Conservation (phyloP, 805 yeast genomes). For the Nakazawaea anatomiae region DNA sequence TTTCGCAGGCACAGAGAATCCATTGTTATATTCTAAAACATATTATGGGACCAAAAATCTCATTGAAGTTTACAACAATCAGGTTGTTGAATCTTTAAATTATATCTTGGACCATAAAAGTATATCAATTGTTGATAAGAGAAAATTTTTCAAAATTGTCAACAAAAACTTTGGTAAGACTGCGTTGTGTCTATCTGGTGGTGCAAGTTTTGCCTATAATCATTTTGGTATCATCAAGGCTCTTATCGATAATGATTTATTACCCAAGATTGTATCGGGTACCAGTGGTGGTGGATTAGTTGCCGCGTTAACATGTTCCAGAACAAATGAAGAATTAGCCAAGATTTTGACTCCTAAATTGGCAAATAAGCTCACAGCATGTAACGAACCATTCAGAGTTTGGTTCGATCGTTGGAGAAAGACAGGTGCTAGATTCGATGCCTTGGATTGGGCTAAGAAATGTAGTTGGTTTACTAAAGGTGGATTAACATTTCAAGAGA, state of each 20-base stretch:
- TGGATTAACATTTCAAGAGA: conserved; percentile 66
- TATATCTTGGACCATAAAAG: conserved; percentile 31
- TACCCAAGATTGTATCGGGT: conserved; percentile 69
- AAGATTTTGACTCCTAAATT: conserved; percentile 53
- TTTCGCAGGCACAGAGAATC: conserved; percentile 75
- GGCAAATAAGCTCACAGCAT: conserved; percentile 61
- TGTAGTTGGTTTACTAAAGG: conserved; percentile 68
- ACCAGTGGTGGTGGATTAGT: conserved; percentile 80
- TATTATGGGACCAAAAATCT: conserved; percentile 69
- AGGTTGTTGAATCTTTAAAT: conserved; percentile 44
- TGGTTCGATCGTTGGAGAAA: conserved; percentile 63
- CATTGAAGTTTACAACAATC: conserved; percentile 47
- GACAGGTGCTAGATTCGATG: conserved; percentile 77
- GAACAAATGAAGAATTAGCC: conserved; percentile 61
- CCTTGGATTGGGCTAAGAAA: conserved; percentile 68
- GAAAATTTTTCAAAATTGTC: conserved; percentile 48
- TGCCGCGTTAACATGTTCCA: conserved; percentile 65
- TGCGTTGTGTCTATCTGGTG: conserved; percentile 71
- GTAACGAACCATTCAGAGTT: conserved; percentile 54
- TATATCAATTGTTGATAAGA: conserved; percentile 36
- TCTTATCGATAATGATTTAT: conserved; percentile 54
- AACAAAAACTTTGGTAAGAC: conserved; percentile 65
- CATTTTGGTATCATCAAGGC: conserved; percentile 78
- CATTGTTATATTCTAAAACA: conserved; percentile 64
- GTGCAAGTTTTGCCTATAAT: conserved; percentile 72